Evolutionary conservation across 1,139 yeast genomes (phyloP).

Genomic region (Magnusiomyces clavatus): DNA sequence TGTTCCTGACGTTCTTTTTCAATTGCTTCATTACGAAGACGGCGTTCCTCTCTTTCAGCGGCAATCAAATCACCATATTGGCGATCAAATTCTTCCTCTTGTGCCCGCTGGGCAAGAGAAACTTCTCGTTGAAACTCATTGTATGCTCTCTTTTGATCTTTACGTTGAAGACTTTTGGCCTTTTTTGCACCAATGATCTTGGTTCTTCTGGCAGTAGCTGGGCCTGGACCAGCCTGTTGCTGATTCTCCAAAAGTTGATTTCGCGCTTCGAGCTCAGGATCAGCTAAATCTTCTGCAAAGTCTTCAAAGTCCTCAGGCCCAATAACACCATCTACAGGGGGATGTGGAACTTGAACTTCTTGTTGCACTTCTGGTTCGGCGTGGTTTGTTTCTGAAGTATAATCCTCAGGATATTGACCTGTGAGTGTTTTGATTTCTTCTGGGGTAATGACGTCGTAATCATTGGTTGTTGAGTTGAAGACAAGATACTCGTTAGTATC

Average conservation of each 20-base stretch:
- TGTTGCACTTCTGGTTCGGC: background rate
- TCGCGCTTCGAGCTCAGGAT: constrained; percentile 12
- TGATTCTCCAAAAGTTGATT: constrained; percentile 8
- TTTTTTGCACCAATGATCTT: constrained; percentile 16
- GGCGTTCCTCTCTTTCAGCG: constrained; percentile 11
- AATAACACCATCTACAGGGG: constrained; percentile 7
- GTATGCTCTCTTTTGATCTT: constrained; percentile 16
- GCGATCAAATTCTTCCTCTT: constrained; percentile 13
- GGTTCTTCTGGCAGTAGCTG: constrained; percentile 2
- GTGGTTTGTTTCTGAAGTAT: background rate
- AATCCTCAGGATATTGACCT: background rate
- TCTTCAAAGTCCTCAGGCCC: constrained; percentile 14
- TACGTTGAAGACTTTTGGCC: constrained; percentile 15
- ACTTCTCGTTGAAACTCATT: constrained; percentile 14
- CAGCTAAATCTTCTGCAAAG: constrained; percentile 9
- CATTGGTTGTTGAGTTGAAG: background rate
- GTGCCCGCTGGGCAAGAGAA: constrained; percentile 11
- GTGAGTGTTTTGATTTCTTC: background rate
- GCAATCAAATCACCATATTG: constrained; percentile 12
- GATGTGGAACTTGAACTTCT: background rate
- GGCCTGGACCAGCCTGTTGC: constrained; percentile 10
- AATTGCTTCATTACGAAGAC: constrained; percentile 10
- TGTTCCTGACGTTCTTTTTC: constrained; percentile 11
- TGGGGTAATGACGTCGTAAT: background rate
- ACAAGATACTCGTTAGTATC: background rate